Evolutionary conservation across 1,139 yeast species (phyloP).

Genomic region (Blastobotrys aristatus): DNA sequence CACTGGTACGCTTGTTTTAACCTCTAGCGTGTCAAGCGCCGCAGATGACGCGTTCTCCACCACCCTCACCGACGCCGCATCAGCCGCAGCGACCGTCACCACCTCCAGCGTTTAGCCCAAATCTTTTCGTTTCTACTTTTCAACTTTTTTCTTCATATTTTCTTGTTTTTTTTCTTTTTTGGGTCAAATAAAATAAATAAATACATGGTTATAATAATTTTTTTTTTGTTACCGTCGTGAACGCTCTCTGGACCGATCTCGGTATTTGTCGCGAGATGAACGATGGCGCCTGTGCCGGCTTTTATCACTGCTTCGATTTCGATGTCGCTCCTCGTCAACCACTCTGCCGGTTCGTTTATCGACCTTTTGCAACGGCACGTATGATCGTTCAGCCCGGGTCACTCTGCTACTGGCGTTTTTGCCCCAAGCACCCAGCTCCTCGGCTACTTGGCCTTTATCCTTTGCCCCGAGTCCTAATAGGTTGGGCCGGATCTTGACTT

Average conservation of each 20-base stretch:
- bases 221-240: not conserved
- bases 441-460: conserved; percentile 17
- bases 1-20: too few relatives aligned
- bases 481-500: conserved; percentile 35
- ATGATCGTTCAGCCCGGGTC: conserved; percentile 23
- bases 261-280: not conserved
- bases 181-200: too few relatives aligned
- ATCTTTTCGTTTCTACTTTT: too few relatives aligned
- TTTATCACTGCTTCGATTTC: not conserved
- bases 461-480: conserved; percentile 48
- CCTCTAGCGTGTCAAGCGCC: too few relatives aligned
- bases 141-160: too few relatives aligned
- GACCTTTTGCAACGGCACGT: conserved; percentile 36
- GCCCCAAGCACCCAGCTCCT: conserved; percentile 32
- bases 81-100: not conserved
- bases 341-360: conserved; percentile 3
- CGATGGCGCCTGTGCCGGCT: not conserved
- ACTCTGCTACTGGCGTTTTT: conserved; percentile 19
- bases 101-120: not conserved
- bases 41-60: not conserved
- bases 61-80: not conserved
- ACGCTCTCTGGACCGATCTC: not conserved
- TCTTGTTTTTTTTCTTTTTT: too few relatives aligned
- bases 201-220: not conserved
- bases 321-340: not conserved